A percentile compares a stretch with the other conserved stretches of the same genome.
Evolutionary conservation across 805 yeast species (phyloP).

Genomic region (Torulaspora maleeae): DNA sequence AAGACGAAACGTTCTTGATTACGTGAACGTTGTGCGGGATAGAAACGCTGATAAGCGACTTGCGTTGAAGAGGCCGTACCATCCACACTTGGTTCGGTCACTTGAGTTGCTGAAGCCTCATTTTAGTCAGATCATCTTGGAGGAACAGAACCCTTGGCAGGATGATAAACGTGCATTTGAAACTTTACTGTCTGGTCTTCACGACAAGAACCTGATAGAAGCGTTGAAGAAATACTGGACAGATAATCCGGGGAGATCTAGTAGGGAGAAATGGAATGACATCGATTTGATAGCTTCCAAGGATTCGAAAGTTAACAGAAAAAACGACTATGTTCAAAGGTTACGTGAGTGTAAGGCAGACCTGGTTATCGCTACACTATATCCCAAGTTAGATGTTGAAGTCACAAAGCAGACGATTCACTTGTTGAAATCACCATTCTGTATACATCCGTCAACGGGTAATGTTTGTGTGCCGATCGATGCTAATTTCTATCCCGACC

Average conservation of each 20-base stretch:
- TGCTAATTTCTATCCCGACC: conserved; percentile 60
- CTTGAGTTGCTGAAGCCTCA: conserved; percentile 58
- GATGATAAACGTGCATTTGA: conserved; percentile 49
- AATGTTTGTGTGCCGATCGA: conserved; percentile 83
- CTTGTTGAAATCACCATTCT: conserved; percentile 91
- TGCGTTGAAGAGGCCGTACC: conserved; percentile 70
- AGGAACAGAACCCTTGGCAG: conserved; percentile 86
- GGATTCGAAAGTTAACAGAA: conserved; percentile 27
- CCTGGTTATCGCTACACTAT: conserved; percentile 69
- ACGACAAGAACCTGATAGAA: conserved; percentile 53
- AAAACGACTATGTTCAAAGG: conserved; percentile 38
- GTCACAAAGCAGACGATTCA: conserved; percentile 88
- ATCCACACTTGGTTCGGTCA: conserved; percentile 80
- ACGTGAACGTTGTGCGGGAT: conserved; percentile 68
- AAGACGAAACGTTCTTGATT: conserved; percentile 77
- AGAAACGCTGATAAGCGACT: conserved; percentile 46
- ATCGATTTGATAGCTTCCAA: conserved; percentile 49
- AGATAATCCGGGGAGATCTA: conserved; percentile 45
- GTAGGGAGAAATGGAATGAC: conserved; percentile 74
- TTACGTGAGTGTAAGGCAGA: conserved; percentile 75
- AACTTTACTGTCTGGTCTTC: conserved; percentile 56
- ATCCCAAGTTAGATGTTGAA: conserved; percentile 90
- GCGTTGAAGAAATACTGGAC: conserved; percentile 60
- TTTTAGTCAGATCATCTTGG: conserved; percentile 61
- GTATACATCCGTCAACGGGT: conserved; percentile 95